These are phyloP conservation scores for Trichoderma oligosporum DNA, from an alignment of 2,329 filamentous ascomycete species.

Conservation along the genomic window DNA sequence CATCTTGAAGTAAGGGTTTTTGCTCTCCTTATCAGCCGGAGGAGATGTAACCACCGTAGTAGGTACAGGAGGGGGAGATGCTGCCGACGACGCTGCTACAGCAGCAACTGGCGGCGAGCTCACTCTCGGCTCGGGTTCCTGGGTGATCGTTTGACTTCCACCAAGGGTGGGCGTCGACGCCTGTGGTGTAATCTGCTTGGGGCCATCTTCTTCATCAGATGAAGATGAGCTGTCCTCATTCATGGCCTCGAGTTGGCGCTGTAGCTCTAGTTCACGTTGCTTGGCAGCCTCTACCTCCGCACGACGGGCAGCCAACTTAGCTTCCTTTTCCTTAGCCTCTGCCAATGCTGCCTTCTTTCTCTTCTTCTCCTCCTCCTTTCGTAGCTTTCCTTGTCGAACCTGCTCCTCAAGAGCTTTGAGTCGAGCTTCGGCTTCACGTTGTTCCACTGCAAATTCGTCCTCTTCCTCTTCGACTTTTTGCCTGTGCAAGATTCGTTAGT, in stretches of 20 bases:
- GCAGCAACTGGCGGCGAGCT: constrained; percentile 49
- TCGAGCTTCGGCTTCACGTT: constrained; percentile 74
- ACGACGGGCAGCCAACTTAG: constrained; percentile 75
- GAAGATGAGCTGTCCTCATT: constrained; percentile 71
- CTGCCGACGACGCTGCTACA: constrained; percentile 36
- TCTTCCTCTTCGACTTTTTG: constrained; percentile 71
- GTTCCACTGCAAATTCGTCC: constrained; percentile 74
- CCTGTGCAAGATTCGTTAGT: constrained; percentile 48
- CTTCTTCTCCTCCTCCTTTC: constrained; percentile 94
- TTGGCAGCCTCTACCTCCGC: constrained; percentile 90
- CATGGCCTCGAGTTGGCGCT: constrained; percentile 76
- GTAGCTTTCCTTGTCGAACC: constrained; percentile 86
- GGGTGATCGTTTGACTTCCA: constrained; percentile 49
- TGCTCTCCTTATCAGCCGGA: constrained; percentile 69
- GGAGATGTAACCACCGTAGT: constrained; percentile 51
- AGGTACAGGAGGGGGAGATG: constrained; percentile 48
- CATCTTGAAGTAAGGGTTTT: constrained; percentile 93
- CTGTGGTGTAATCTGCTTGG: constrained; percentile 63
- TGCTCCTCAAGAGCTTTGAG: constrained; percentile 90
- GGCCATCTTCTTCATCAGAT: constrained; percentile 71
- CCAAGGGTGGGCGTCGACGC: constrained; percentile 55
- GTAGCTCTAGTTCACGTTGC: constrained; percentile 84
- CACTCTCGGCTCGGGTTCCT: constrained; percentile 51
- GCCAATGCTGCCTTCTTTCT: constrained; percentile 83
- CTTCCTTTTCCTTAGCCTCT: constrained; percentile 84